Conservation (phyloP, 2,329 filamentous ascomycete genomes). For the Microascus cirrosus region DNA sequence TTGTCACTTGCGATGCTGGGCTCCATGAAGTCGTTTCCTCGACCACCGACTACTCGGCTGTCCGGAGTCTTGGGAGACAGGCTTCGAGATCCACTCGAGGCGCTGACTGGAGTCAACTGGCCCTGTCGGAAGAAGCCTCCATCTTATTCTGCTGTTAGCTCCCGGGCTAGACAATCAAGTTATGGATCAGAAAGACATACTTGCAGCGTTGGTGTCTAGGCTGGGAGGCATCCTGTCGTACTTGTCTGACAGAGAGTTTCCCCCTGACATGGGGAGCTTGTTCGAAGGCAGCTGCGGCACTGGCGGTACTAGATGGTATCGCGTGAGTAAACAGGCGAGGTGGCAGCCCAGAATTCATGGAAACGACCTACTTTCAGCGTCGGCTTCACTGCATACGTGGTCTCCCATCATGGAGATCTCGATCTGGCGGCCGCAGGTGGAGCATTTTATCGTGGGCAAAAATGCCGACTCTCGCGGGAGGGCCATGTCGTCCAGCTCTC, state of each 20-base stretch:
- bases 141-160: constrained; percentile 14
- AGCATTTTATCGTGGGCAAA: constrained; percentile 80
- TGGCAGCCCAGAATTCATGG: background rate
- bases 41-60: constrained; percentile 29
- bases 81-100: constrained; percentile 45
- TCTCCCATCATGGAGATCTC: constrained; percentile 81
- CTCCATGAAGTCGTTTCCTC: constrained; percentile 31
- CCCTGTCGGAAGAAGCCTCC: constrained; percentile 35
- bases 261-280: constrained; percentile 9
- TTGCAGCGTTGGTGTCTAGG: constrained; percentile 41
- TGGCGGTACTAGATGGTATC: background rate
- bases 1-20: constrained; percentile 32
- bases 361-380: constrained; percentile 32
- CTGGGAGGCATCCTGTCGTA: constrained; percentile 29
- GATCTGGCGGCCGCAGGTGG: constrained; percentile 64
- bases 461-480: constrained; percentile 53
- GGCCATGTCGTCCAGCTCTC: constrained; percentile 12
- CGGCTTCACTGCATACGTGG: constrained; percentile 53
- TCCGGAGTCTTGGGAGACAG: constrained; percentile 52
- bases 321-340: background rate
- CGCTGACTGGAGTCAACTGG: constrained; percentile 54
- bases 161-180: background rate
- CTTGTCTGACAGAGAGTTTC: constrained; percentile 19
- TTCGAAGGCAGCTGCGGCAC: constrained; percentile 4
- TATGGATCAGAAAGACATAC: constrained; percentile 22